These are phyloP conservation scores for Talaromyces nanjingensis DNA, from an alignment of 495 filamentous ascomycete genomes.

Conservation along the genomic window DNA sequence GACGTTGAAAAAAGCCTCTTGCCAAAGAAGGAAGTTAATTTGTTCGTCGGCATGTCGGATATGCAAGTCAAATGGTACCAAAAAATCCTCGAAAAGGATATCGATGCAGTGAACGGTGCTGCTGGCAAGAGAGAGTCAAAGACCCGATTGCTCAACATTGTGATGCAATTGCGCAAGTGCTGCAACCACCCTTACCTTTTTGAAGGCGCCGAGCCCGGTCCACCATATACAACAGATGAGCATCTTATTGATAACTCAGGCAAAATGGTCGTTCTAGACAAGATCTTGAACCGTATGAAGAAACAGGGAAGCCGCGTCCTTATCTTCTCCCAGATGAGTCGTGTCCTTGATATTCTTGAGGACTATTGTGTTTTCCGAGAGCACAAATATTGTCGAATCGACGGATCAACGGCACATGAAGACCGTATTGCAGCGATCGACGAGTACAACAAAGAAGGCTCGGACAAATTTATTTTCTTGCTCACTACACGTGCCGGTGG, in stretches of 20 bases:
- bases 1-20: constrained; percentile 98
- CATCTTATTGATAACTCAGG: constrained; percentile 90
- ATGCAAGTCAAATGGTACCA: constrained; percentile 99
- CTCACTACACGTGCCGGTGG: constrained; percentile 96
- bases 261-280: constrained; percentile 97
- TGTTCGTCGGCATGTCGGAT: constrained; percentile 97
- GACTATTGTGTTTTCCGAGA: constrained; percentile 96
- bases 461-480: constrained; percentile 95
- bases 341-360: constrained; percentile 93
- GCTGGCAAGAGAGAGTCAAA: constrained; percentile 97
- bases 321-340: constrained; percentile 99
- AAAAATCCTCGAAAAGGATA: constrained; percentile 98
- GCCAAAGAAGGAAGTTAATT: constrained; percentile 94
- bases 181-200: constrained; percentile 99
- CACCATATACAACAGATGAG: constrained; percentile 96
- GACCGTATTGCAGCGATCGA: constrained; percentile 97
- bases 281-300: constrained; percentile 77
- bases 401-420: constrained; percentile 94
- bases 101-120: constrained; percentile 97
- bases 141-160: constrained; percentile 96
- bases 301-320: constrained; percentile 83
- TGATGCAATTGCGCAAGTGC: constrained; percentile 99
- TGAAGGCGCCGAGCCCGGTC: constrained; percentile 94
- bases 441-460: constrained; percentile 92
- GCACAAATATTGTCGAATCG: constrained; percentile 95